phyloP scores from a whole-genome alignment of 2,329 filamentous ascomycete species.

The Ceratocystis colombiana region DNA sequence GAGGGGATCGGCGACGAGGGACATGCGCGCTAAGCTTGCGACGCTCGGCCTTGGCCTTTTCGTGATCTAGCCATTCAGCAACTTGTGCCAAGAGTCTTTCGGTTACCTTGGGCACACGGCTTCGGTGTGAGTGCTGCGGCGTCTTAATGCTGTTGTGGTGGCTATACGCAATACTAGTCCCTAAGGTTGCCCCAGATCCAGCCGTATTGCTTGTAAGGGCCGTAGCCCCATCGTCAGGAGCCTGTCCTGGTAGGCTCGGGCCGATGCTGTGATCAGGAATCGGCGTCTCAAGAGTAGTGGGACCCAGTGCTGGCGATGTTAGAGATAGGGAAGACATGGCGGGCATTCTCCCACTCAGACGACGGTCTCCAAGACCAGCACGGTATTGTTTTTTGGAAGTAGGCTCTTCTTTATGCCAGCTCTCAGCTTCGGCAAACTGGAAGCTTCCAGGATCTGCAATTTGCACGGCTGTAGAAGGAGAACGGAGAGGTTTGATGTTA shows the following conservation, averaged over 20 bases:
- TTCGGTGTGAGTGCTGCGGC: conserved; percentile 19
- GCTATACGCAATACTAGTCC: neutral
- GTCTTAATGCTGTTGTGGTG: conserved; percentile 26
- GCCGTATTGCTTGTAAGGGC: conserved; percentile 10
- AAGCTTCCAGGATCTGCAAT: conserved; percentile 43
- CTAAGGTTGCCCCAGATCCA: neutral
- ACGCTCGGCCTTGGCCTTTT: conserved; percentile 53
- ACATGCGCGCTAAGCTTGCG: conserved; percentile 38
- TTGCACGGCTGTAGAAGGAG: conserved; percentile 36
- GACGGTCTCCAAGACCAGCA: conserved; percentile 30
- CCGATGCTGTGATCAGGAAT: conserved; percentile 14
- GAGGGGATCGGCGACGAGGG: conserved; percentile 35
- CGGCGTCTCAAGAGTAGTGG: conserved; percentile 13
- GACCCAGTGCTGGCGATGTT: conserved; percentile 16
- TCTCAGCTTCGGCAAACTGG: conserved; percentile 26
- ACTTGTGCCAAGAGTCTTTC: conserved; percentile 63
- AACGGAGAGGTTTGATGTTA: neutral
- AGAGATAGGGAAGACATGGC: conserved; percentile 20
- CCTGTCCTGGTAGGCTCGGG: neutral
- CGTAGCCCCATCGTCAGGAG: conserved; percentile 29
- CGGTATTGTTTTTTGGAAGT: conserved; percentile 37
- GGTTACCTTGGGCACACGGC: conserved; percentile 29
- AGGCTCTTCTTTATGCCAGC: conserved; percentile 27
- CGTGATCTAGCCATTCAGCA: conserved; percentile 70
- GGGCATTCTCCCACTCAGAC: conserved; percentile 36